These are phyloP conservation scores for Acanthamoeba castellanii DNA, from an alignment of 208 protist species.

Conservation along the genomic window DNA sequence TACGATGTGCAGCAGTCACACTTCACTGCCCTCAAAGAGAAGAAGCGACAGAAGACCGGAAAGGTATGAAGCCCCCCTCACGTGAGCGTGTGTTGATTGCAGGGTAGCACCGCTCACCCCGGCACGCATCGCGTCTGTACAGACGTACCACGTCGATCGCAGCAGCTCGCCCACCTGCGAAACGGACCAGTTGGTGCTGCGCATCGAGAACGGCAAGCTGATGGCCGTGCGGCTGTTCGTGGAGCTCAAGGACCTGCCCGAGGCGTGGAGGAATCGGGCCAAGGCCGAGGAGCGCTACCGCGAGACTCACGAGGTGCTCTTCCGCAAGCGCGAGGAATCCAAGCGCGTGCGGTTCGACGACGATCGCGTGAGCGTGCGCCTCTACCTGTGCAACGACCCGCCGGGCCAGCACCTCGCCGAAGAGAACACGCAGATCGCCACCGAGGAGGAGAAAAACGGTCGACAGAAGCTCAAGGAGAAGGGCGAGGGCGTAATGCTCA, in stretches of 20 bases:
- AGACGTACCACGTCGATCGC: slow-evolving; percentile 63
- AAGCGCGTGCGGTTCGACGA: slow-evolving; percentile 31
- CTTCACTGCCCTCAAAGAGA: background rate
- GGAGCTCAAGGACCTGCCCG: slow-evolving; percentile 25
- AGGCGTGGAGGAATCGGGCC: background rate
- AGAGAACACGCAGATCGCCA: slow-evolving; percentile 9
- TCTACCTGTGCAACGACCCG: slow-evolving; percentile 53
- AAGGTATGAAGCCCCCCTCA: background rate
- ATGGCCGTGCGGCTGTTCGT: slow-evolving; percentile 68
- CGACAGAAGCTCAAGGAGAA: slow-evolving; percentile 34
- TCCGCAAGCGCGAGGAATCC: background rate
- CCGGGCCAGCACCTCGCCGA: slow-evolving; percentile 51
- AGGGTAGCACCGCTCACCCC: too few species aligned
- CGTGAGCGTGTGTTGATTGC: background rate
- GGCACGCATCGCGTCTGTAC: background rate
- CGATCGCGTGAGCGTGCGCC: background rate
- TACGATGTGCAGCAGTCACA: slow-evolving; percentile 53
- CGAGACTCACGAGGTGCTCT: slow-evolving; percentile 12
- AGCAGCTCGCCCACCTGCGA: slow-evolving; percentile 51
- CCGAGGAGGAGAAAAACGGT: slow-evolving; percentile 34
- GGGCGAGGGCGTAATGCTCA: slow-evolving; percentile 48
- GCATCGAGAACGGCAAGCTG: slow-evolving; percentile 31
- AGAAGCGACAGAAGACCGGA: slow-evolving; percentile 31
- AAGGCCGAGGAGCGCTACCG: slow-evolving; percentile 50
- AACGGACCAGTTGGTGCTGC: slow-evolving; percentile 48